Base-by-base conservation (phyloP, 495 filamentous ascomycete genomes). In the Penicillium simplicissimum region DNA sequence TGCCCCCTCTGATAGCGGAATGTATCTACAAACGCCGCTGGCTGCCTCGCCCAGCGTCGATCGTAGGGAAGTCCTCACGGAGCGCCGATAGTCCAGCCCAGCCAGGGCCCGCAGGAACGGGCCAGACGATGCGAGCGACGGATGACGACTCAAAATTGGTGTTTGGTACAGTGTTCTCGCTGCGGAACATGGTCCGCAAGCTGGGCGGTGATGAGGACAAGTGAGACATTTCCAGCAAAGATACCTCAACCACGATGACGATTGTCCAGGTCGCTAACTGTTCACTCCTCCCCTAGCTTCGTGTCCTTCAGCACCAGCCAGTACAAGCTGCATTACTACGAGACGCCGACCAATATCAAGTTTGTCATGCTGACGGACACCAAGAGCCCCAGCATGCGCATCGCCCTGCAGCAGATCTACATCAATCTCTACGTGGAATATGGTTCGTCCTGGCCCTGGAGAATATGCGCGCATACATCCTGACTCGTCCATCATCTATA, bases 261-360 rank as follows among this genome's bases (percentile, higher is more conserved):
- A n/a, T 34, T 13, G 21, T 40, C 37, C 35, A 11, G 45, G 28
- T 1, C 17, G 28, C 62, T 64, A 28, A 65, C 37, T 3, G 13
- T 5, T 19, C 13, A 28, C 2, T 2, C 7, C 5, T 21, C 14
- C 8, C 40, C 15, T 57, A 93, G 89, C 73, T 98, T 97, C 76
- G 88, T 97, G 62, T 87, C 86, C 37, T 98, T 88, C 76, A 86
- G 90, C 66, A 98, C 95, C 55, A 88, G 83, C 65, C 91, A 96
- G 72, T 98, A 98, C 79, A 97, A 97, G 78, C 86, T 98, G 57
- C 95, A 98, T 80, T 98, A 96, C 80, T 98, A 97, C 83, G 95
- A 98, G 81, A 97, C 95, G 14, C 91, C 92, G 0, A 96, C 92
- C 55, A 94, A 88, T 70, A 87, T 95, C 70, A 96, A 96, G 69